Evolutionary conservation across 805 yeast species (phyloP).

Genomic region (Candida corydali): DNA sequence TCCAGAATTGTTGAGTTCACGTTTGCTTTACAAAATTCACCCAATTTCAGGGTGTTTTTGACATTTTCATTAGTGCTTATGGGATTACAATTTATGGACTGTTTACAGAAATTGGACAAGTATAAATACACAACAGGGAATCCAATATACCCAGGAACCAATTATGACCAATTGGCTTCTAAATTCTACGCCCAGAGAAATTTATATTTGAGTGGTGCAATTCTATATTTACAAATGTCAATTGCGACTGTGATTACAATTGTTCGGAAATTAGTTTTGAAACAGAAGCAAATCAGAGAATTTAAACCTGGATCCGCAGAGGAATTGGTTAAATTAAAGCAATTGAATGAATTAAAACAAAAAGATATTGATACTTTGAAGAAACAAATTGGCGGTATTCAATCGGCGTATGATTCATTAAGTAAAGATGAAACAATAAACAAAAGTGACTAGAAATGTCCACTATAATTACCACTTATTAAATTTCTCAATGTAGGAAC

Average conservation of each 20-base stretch:
- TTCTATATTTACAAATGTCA: slow-evolving; percentile 50
- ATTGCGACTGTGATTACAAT: slow-evolving; percentile 52
- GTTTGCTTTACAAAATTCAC: slow-evolving; percentile 26
- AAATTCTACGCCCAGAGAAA: slow-evolving; percentile 64
- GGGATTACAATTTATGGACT: slow-evolving; percentile 50
- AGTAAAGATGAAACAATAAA: slow-evolving; percentile 10
- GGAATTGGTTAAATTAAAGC: slow-evolving; percentile 32
- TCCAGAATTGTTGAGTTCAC: slow-evolving; percentile 36
- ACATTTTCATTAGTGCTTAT: slow-evolving; percentile 41
- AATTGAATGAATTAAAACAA: slow-evolving; percentile 36
- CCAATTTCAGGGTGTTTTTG: slow-evolving; percentile 43
- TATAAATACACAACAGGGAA: slow-evolving; percentile 16
- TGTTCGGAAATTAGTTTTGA: slow-evolving; percentile 48
- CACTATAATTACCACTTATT: slow-evolving; percentile 44
- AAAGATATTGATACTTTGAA: slow-evolving; percentile 44
- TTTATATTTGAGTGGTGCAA: slow-evolving; percentile 59
- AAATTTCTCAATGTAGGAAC: slow-evolving; percentile 45
- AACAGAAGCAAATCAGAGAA: slow-evolving; percentile 28
- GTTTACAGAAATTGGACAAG: slow-evolving; percentile 41
- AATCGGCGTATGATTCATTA: slow-evolving; percentile 45
- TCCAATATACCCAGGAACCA: slow-evolving; percentile 20
- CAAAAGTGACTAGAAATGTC: slow-evolving; percentile 11
- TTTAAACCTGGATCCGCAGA: slow-evolving; percentile 15
- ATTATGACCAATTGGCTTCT: slow-evolving; percentile 51
- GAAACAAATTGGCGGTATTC: slow-evolving; percentile 50